Conservation (phyloP, 2,329 filamentous ascomycete genomes). For the Talaromyces sp. region DNA sequence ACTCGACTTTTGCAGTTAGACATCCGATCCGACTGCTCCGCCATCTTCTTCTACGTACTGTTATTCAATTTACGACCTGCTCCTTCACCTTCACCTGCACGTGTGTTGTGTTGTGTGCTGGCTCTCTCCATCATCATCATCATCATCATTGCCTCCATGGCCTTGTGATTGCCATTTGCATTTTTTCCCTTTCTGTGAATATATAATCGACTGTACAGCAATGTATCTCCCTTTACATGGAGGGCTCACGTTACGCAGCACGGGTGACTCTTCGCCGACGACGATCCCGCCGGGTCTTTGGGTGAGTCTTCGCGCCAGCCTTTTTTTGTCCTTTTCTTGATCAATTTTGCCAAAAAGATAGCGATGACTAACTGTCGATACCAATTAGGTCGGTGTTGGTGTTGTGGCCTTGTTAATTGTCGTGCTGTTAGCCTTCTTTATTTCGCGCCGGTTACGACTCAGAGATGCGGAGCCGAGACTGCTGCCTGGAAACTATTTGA, state of each 20-base stretch:
- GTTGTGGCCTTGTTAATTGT: constrained; percentile 28
- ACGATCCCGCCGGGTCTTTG: constrained; percentile 1
- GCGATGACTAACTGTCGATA: not conserved
- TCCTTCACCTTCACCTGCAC: not conserved
- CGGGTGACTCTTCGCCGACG: not conserved
- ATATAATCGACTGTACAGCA: not conserved
- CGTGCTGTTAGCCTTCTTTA: constrained; percentile 26
- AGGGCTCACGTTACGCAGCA: constrained; percentile 2
- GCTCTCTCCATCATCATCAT: no score
- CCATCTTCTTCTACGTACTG: not conserved
- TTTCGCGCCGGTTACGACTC: constrained; percentile 38
- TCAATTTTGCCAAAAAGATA: not conserved
- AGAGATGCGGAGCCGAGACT: constrained; percentile 45
- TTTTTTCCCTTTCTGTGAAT: not conserved
- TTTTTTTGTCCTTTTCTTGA: not conserved
- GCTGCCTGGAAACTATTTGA: constrained; percentile 46
- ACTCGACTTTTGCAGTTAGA: not conserved
- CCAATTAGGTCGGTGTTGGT: constrained; percentile 22
- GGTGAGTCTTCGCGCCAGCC: constrained; percentile 1
- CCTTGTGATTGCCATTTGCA: not conserved
- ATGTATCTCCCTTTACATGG: constrained; percentile 10
- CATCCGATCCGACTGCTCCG: not conserved
- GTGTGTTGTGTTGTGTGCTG: not conserved
- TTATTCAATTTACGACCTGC: not conserved
- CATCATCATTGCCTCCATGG: not conserved